A percentile compares a stretch with the other conserved stretches of the same genome.
These are phyloP conservation scores for Cydonia oblonga DNA, from an alignment of 331 rosid species.

Conservation along the genomic window DNA sequence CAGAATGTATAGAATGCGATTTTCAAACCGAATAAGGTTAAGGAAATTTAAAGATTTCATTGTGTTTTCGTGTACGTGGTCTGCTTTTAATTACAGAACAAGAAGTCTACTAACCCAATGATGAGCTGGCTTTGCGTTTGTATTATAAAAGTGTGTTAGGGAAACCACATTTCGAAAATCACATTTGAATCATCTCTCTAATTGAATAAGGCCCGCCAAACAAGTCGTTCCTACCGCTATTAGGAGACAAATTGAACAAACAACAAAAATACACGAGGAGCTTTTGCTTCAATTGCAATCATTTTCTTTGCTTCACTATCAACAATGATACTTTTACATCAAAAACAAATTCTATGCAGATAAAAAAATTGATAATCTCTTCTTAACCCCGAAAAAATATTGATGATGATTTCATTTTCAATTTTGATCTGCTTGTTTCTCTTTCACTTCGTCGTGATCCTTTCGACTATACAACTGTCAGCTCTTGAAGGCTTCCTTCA, in stretches of 20 bases:
- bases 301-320: background rate
- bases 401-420: background rate
- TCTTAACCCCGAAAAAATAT: background rate
- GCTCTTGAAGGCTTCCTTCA: slow-evolving; percentile 25
- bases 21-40: too few species aligned
- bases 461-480: slow-evolving; percentile 25
- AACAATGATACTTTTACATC: background rate
- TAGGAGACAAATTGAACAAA: background rate
- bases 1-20: too few species aligned
- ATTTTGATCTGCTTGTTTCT: slow-evolving; percentile 1
- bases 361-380: background rate
- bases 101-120: too few species aligned
- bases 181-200: too few species aligned
- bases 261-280: background rate
- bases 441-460: background rate
- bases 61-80: too few species aligned
- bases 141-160: too few species aligned
- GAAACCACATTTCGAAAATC: too few species aligned
- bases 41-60: too few species aligned
- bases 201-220: too few species aligned
- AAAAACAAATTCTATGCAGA: background rate
- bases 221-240: too few species aligned
- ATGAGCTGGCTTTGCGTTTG: too few species aligned
- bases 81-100: too few species aligned
- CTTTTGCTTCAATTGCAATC: background rate